These are phyloP conservation scores for Acmispon strigosus DNA, from an alignment of 306 rosid species.

Conservation along the genomic window DNA sequence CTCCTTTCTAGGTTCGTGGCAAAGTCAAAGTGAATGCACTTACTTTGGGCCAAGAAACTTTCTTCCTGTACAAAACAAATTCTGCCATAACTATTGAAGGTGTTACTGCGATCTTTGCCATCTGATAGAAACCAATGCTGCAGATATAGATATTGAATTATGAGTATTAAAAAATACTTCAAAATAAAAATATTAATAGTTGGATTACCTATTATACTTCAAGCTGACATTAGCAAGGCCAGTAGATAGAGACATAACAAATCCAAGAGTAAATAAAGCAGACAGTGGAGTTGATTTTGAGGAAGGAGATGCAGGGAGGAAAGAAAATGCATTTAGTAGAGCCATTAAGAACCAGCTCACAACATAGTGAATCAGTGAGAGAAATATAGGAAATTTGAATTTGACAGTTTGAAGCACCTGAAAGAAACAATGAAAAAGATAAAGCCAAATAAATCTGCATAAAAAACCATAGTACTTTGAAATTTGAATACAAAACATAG, in stretches of 20 bases:
- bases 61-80: constrained; percentile 51
- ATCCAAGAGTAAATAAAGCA: constrained; percentile 61
- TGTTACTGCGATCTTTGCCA: constrained; percentile 87
- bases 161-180: background rate
- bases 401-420: constrained; percentile 79
- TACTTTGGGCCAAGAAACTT: constrained; percentile 65
- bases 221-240: constrained; percentile 91
- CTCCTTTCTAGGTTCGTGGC: too few relatives aligned
- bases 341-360: constrained; percentile 90
- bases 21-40: constrained; percentile 3
- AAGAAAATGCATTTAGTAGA: constrained; percentile 47
- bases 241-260: constrained; percentile 79
- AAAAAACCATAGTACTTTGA: background rate
- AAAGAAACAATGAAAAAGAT: background rate
- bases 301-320: constrained; percentile 71
- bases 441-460: constrained; percentile 12
- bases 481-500: background rate
- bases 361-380: constrained; percentile 68
- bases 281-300: constrained; percentile 52
- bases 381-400: constrained; percentile 68
- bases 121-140: constrained; percentile 94
- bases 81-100: constrained; percentile 81
- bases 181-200: background rate
- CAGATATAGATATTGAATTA: constrained; percentile 29
- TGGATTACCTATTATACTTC: constrained; percentile 73